Conservation (phyloP, 257 asterid species). For the Solanum chiquidenum region DNA sequence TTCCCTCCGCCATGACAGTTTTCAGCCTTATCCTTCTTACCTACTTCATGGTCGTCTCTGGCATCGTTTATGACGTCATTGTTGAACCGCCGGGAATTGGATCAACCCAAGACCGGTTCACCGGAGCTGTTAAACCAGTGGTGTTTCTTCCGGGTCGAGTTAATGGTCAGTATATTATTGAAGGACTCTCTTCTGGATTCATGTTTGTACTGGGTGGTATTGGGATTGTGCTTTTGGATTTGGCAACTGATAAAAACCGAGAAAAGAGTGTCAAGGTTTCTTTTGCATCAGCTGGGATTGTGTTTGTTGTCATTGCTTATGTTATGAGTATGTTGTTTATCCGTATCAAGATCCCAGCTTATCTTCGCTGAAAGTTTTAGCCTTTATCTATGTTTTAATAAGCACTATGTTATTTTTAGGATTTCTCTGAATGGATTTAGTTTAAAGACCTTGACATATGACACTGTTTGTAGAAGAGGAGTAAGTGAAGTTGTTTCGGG, state of each 20-base stretch:
- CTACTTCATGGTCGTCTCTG: constrained; percentile 95
- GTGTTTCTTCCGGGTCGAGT: constrained; percentile 87
- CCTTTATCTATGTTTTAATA: background rate
- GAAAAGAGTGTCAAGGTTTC: constrained; percentile 80
- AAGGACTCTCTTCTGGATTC: constrained; percentile 86
- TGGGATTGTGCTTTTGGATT: constrained; percentile 81
- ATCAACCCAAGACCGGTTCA: constrained; percentile 71
- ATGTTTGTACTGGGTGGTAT: constrained; percentile 90
- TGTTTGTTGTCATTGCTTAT: constrained; percentile 60
- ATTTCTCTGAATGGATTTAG: background rate
- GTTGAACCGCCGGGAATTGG: constrained; percentile 98
- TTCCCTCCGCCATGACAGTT: constrained; percentile 94
- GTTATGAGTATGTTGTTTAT: constrained; percentile 89
- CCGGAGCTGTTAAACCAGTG: constrained; percentile 78
- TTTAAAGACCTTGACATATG: background rate
- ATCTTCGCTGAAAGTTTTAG: constrained; percentile 46
- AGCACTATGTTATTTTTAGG: background rate
- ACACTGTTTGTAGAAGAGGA: background rate
- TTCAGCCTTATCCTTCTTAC: constrained; percentile 74
- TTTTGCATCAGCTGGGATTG: constrained; percentile 64
- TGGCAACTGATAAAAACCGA: constrained; percentile 67
- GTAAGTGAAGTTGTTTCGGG: background rate
- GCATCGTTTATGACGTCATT: constrained; percentile 87
- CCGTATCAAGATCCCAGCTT: constrained; percentile 86
- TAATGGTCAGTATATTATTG: constrained; percentile 90